Evolutionary conservation across 2,329 filamentous ascomycete species (phyloP).

Genomic region (Hymenoscyphus albidus): DNA sequence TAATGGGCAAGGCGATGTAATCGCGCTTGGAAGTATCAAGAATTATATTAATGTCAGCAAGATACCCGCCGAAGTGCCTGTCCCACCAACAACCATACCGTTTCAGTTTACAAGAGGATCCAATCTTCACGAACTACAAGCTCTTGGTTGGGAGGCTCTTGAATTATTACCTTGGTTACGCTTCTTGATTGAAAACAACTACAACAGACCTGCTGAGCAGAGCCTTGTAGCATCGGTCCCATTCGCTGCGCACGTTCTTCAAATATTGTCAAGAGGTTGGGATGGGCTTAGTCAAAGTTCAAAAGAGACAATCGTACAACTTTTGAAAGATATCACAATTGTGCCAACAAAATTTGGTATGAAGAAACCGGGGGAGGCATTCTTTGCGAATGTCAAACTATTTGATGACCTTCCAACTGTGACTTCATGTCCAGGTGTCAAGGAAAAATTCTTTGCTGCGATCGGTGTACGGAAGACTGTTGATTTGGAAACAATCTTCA

Average conservation of each 20-base stretch:
- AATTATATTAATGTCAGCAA: constrained; percentile 72
- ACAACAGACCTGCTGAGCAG: constrained; percentile 56
- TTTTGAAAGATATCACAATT: constrained; percentile 66
- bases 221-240: constrained; percentile 67
- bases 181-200: constrained; percentile 68
- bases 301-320: constrained; percentile 59
- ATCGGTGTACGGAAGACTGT: constrained; percentile 93
- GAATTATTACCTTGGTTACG: constrained; percentile 82
- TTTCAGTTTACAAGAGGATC: constrained; percentile 75
- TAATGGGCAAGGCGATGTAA: constrained; percentile 62
- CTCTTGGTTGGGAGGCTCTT: constrained; percentile 81
- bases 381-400: constrained; percentile 88
- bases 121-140: constrained; percentile 64
- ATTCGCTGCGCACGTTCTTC: constrained; percentile 74
- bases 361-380: constrained; percentile 79
- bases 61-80: constrained; percentile 75
- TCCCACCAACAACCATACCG: constrained; percentile 78
- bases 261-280: constrained; percentile 84
- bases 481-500: constrained; percentile 90
- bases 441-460: constrained; percentile 81
- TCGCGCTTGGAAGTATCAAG: constrained; percentile 71
- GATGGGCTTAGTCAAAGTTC: constrained; percentile 67
- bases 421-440: constrained; percentile 70
- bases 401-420: constrained; percentile 91
- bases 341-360: constrained; percentile 92